Percentiles rank a stretch among this genome's conserved stretches.
phyloP scores from a whole-genome alignment of 2,329 filamentous ascomycete genomes.

The Alternaria alternata region DNA sequence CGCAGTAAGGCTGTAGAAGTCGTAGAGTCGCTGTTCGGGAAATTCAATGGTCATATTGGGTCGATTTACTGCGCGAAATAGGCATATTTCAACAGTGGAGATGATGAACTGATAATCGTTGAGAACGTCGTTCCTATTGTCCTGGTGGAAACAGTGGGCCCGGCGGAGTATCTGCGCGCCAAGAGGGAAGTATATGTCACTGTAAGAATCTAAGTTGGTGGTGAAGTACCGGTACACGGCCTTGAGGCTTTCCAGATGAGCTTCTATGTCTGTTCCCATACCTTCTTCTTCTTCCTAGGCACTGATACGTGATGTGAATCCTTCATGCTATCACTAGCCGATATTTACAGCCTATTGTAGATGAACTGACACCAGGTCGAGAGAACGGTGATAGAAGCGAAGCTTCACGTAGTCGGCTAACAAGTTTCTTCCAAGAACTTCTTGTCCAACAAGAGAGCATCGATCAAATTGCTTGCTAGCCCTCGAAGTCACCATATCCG shows the following conservation, averaged over 20 bases:
- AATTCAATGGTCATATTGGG: background rate
- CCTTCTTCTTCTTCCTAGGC: background rate
- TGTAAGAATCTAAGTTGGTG: background rate
- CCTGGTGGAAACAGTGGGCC: background rate
- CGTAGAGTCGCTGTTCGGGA: slow-evolving; percentile 5
- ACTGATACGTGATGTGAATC: background rate
- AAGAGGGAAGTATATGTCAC: background rate
- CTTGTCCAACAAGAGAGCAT: background rate
- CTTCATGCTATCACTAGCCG: background rate
- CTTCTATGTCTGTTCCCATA: background rate
- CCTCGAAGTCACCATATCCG: slow-evolving; percentile 5
- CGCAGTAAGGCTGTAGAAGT: slow-evolving; percentile 4
- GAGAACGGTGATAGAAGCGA: background rate
- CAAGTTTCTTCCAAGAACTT: background rate
- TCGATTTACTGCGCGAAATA: background rate
- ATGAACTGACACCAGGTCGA: background rate
- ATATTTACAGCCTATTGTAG: background rate
- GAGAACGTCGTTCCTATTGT: background rate
- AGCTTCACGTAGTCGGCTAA: background rate
- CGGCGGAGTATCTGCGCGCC: background rate
- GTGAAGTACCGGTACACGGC: background rate
- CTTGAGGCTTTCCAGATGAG: background rate
- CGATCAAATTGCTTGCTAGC: background rate
- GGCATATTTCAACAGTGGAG: background rate
- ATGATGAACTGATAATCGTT: background rate